Evolutionary conservation across 2,329 filamentous ascomycete genomes (phyloP).

Genomic region (Pseudonectria buxi): DNA sequence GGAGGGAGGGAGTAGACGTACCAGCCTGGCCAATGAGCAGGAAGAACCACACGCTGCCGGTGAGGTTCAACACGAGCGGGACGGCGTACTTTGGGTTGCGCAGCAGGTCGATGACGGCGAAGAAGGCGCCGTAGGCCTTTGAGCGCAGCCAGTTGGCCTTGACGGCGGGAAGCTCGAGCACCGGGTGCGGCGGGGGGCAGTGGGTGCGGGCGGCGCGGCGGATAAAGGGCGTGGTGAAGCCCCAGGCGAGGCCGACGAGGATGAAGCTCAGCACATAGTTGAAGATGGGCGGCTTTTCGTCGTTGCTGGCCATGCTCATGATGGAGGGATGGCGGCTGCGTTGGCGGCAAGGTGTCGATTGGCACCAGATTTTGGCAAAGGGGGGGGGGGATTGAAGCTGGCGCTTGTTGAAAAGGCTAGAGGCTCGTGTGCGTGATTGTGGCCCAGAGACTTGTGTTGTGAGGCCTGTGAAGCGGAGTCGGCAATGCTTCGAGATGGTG

Average conservation of each 20-base stretch:
- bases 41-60: slow-evolving; percentile 95
- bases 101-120: slow-evolving; percentile 71
- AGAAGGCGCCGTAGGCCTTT: slow-evolving; percentile 59
- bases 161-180: slow-evolving; percentile 45
- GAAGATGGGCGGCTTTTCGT: slow-evolving; percentile 47
- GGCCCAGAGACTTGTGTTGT: too few species aligned
- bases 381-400: too few species aligned
- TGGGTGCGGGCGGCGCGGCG: slow-evolving; percentile 74
- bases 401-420: too few species aligned
- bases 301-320: slow-evolving; percentile 2
- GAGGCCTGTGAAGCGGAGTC: too few species aligned
- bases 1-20: too few species aligned
- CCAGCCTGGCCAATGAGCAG: slow-evolving; percentile 86
- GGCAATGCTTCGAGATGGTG: too few species aligned
- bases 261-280: slow-evolving; percentile 87
- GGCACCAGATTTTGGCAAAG: too few species aligned
- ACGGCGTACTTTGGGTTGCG: slow-evolving; percentile 77
- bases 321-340: too few species aligned
- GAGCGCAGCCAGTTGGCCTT: slow-evolving; percentile 53
- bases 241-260: slow-evolving; percentile 87
- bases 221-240: slow-evolving; percentile 88
- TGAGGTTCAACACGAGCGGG: slow-evolving; percentile 79
- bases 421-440: too few species aligned
- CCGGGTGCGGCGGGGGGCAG: slow-evolving; percentile 52
- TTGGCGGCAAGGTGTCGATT: too few species aligned